Base-by-base conservation (phyloP, 1,284 basidiomycete genomes). In the Calocybe gambosa region DNA sequence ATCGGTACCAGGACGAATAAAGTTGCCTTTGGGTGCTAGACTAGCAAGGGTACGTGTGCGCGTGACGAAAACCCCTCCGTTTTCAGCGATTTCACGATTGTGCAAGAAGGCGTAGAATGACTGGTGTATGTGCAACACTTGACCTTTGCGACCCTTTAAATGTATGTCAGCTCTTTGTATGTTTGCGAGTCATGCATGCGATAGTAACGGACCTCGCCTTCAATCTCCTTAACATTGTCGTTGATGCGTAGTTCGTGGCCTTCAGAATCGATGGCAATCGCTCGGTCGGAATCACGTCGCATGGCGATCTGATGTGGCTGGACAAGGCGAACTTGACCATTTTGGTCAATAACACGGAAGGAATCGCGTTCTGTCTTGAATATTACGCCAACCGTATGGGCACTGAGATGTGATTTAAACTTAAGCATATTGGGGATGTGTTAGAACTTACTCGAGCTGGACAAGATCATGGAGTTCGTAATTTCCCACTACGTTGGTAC, bases 401-500 rank as follows among this genome's bases (percentile, higher is more conserved):
- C 77, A 65, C 91, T 93, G 15, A 33, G 45, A 47, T 13, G 43
- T 1, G 33, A 47, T 51, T 34, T 19, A 54, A 3, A 8, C 13
- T n/a, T 26, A 38, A 33, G 20, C 39, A 10, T 51, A 39, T 9
- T 52, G 20, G 19, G 9, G 25, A 26, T 5, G 5, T 26, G 25
- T 9, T 26, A 26, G 13, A 12, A 46, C 89, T 56, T 63, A 93
- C 91, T 98, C 95, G 18, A 99, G 78, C 72, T 96, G 93, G 29
- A 99, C 93, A 39, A 99, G 71, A 63, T 99, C 93, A 62, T 99
- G 94, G 46, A 98, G 65, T 62, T 99, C 94, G 61, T 94, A 99
- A 56, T 93, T 85, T 21, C 93, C 94, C 44, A 93, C 84, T 34
- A 86, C 78, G 58, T 93, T 94, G 10, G 89, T 87, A 28, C 90